Evolutionary conservation across 2,329 filamentous ascomycete species (phyloP).

Genomic region (Cordyceps cicadae): DNA sequence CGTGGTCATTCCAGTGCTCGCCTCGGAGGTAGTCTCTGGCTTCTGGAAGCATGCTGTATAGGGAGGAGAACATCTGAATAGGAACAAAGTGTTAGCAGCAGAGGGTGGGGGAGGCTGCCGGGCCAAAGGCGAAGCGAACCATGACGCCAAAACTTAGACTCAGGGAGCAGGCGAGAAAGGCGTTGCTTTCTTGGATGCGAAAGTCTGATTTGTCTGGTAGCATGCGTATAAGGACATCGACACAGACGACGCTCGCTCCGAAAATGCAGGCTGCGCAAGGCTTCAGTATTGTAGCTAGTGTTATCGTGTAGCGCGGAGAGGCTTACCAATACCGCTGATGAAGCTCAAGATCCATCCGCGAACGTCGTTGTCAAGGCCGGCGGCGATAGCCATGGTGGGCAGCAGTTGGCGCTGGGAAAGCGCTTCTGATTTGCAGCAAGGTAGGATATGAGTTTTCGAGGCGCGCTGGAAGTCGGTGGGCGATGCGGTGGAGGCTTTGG

Average conservation of each 20-base stretch:
- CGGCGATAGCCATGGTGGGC: not conserved
- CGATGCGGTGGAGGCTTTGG: not conserved
- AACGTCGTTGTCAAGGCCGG: slow-evolving; percentile 62
- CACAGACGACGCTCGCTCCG: slow-evolving; percentile 77
- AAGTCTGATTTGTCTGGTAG: slow-evolving; percentile 71
- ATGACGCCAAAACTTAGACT: slow-evolving; percentile 95
- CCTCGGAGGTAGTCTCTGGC: slow-evolving; percentile 68
- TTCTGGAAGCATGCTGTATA: slow-evolving; percentile 89
- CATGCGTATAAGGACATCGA: slow-evolving; percentile 67
- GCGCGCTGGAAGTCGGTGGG: not conserved
- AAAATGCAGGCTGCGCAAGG: slow-evolving; percentile 51
- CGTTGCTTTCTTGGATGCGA: slow-evolving; percentile 79
- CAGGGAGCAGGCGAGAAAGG: slow-evolving; percentile 77
- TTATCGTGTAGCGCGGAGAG: not conserved
- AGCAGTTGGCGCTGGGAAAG: not conserved
- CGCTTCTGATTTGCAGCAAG: not conserved
- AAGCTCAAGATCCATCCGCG: slow-evolving; percentile 90
- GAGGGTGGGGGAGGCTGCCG: not conserved
- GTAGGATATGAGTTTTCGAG: not conserved
- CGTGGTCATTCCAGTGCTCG: slow-evolving; percentile 57
- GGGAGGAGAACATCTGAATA: slow-evolving; percentile 72
- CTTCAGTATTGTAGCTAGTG: slow-evolving; percentile 15
- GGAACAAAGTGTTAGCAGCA: not conserved
- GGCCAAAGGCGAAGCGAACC: slow-evolving; percentile 44
- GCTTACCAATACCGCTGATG: slow-evolving; percentile 64